phyloP scores from a whole-genome alignment of 768 basidiomycete species.

The Russula emetica region DNA sequence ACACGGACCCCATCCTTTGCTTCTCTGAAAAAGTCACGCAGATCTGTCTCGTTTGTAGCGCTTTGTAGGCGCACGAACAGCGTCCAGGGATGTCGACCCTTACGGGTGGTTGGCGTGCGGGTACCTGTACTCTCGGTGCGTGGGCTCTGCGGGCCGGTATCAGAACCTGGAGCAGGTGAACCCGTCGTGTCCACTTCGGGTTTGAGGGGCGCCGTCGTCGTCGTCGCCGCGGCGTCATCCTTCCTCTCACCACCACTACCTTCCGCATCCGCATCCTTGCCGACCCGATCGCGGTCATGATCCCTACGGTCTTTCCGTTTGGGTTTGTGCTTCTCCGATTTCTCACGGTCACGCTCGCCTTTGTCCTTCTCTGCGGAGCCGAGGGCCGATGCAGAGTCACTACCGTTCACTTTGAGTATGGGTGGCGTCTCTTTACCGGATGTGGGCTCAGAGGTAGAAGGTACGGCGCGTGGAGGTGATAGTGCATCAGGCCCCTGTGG shows the following conservation, averaged over 20 bases:
- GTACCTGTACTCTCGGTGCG: slow-evolving; percentile 53
- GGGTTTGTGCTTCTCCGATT: slow-evolving; percentile 51
- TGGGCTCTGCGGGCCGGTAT: slow-evolving; percentile 41
- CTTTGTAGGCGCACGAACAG: slow-evolving; percentile 69
- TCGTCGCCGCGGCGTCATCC: slow-evolving; percentile 31
- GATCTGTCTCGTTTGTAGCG: slow-evolving; percentile 54
- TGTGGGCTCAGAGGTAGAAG: slow-evolving; percentile 9
- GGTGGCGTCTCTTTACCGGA: slow-evolving; percentile 21
- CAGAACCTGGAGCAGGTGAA: slow-evolving; percentile 34
- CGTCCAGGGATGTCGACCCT: slow-evolving; percentile 74
- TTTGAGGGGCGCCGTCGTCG: slow-evolving; percentile 34
- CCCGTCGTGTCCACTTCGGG: slow-evolving; percentile 10
- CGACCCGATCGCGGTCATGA: slow-evolving; percentile 48
- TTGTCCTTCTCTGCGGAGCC: slow-evolving; percentile 23
- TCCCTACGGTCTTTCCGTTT: slow-evolving; percentile 64
- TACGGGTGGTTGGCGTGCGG: slow-evolving; percentile 66
- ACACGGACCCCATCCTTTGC: slow-evolving; percentile 59
- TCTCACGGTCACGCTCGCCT: slow-evolving; percentile 37
- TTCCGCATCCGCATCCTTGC: slow-evolving; percentile 34
- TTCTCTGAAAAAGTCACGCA: slow-evolving; percentile 74
- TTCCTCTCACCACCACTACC: slow-evolving; percentile 35
- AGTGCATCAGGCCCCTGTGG: slow-evolving; percentile 6
- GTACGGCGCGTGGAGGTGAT: neutral
- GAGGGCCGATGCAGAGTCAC: slow-evolving; percentile 36
- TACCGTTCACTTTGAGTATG: slow-evolving; percentile 31